A percentile compares a stretch with the other conserved stretches of the same genome.
These are phyloP conservation scores for Geotrichum reessii DNA, from an alignment of 1,139 yeast genomes.

Conservation along the genomic window DNA sequence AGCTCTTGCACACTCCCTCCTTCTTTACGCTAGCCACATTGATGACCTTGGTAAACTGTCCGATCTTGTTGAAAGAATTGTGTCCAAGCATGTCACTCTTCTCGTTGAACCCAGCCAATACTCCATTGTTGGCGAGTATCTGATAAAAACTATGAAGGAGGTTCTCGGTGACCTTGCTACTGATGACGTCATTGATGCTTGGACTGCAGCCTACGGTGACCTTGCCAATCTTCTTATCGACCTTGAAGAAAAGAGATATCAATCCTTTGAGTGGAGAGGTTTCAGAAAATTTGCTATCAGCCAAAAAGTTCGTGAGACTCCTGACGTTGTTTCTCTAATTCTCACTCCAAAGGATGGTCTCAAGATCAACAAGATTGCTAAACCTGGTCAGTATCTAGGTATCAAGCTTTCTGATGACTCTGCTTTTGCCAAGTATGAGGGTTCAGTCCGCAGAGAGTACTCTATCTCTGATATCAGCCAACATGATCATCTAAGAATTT, in stretches of 20 bases:
- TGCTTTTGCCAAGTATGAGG: constrained; percentile 24
- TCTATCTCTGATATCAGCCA: constrained; percentile 41
- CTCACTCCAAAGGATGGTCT: constrained; percentile 46
- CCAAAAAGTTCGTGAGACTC: constrained; percentile 42
- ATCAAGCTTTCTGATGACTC: constrained; percentile 43
- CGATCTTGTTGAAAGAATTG: constrained; percentile 55
- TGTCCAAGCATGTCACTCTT: constrained; percentile 60
- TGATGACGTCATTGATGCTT: constrained; percentile 53
- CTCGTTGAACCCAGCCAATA: constrained; percentile 59
- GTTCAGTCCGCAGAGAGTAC: constrained; percentile 44
- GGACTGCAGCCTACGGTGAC: constrained; percentile 60
- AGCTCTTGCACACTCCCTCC: constrained; percentile 57
- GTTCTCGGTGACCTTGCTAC: constrained; percentile 57
- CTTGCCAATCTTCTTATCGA: constrained; percentile 57
- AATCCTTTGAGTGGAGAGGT: constrained; percentile 46
- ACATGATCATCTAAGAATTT: constrained; percentile 45
- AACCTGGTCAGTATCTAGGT: constrained; percentile 60
- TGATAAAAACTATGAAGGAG: constrained; percentile 50
- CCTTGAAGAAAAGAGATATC: constrained; percentile 48
- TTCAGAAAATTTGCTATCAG: constrained; percentile 50
- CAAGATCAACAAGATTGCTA: constrained; percentile 35
- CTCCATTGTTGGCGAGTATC: constrained; percentile 54
- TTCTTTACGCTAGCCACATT: constrained; percentile 59
- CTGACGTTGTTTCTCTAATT: constrained; percentile 48
- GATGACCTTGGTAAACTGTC: constrained; percentile 52